Percentiles rank a stretch among this genome's conserved stretches.
Conservation (phyloP, 108 stramenopile genomes). For the Stephanodiscus triporus region DNA sequence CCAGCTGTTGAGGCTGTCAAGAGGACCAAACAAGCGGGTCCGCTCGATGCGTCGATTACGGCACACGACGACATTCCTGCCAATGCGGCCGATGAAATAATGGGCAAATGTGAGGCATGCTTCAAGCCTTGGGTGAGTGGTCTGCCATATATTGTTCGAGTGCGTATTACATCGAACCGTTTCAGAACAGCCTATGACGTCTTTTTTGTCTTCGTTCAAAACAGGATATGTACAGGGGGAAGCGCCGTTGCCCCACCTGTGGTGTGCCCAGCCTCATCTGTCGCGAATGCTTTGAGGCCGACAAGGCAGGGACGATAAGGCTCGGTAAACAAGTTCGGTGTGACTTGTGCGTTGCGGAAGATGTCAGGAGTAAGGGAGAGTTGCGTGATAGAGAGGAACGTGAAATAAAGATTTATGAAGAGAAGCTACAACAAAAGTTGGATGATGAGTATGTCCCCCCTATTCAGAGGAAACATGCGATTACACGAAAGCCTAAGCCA, state of each 20-base stretch:
- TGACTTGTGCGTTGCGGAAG: conserved; percentile 60
- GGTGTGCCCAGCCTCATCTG: conserved; percentile 89
- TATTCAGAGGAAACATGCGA: conserved; percentile 29
- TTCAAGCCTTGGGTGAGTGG: conserved; percentile 66
- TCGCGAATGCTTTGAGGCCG: conserved; percentile 74
- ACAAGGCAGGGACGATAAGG: conserved; percentile 75
- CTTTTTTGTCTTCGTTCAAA: not conserved
- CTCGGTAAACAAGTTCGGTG: conserved; percentile 77
- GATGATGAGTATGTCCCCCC: conserved; percentile 33
- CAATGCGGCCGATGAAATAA: conserved; percentile 40
- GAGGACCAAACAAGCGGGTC: conserved; percentile 15
- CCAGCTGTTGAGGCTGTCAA: conserved; percentile 50
- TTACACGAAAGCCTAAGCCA: conserved; percentile 42
- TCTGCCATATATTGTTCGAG: not conserved
- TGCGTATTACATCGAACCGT: no score
- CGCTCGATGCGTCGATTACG: conserved; percentile 16
- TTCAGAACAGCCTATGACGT: not conserved
- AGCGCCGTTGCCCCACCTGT: conserved; percentile 89
- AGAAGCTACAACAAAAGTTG: conserved; percentile 38
- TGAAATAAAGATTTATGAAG: conserved; percentile 45
- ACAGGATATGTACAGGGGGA: conserved; percentile 88
- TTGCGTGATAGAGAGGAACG: conserved; percentile 58
- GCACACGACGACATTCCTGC: conserved; percentile 20
- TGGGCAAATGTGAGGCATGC: conserved; percentile 86
- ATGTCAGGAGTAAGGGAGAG: conserved; percentile 58